phyloP scores from a whole-genome alignment of 352 stramenopile species.

The Phytophthora tubulina region DNA sequence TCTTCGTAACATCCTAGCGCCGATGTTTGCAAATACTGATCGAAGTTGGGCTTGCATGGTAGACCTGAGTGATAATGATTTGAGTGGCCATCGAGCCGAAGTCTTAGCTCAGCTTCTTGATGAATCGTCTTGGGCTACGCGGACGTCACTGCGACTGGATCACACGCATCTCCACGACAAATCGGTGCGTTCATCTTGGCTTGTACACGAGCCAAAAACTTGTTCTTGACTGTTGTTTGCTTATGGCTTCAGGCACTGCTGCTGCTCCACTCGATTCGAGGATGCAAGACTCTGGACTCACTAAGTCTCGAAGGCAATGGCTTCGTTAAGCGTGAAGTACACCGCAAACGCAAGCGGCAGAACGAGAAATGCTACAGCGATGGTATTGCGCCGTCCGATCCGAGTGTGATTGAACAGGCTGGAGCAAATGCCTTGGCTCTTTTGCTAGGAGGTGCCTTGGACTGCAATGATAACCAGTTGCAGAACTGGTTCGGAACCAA shows the following conservation, averaged over 20 bases:
- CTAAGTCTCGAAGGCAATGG: slow-evolving; percentile 82
- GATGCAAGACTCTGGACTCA: slow-evolving; percentile 58
- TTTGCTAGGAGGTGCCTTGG: slow-evolving; percentile 46
- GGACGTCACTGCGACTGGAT: slow-evolving; percentile 66
- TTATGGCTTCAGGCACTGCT: slow-evolving; percentile 52
- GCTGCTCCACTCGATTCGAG: slow-evolving; percentile 67
- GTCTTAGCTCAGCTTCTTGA: slow-evolving; percentile 63
- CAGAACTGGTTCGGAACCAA: slow-evolving; percentile 32
- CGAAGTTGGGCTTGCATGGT: slow-evolving; percentile 53
- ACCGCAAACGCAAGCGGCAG: slow-evolving; percentile 26
- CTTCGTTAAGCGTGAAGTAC: slow-evolving; percentile 46
- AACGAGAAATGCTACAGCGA: slow-evolving; percentile 36
- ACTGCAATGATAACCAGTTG: slow-evolving; percentile 31
- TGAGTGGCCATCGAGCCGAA: slow-evolving; percentile 57
- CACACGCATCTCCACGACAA: slow-evolving; percentile 64
- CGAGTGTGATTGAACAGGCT: slow-evolving; percentile 49
- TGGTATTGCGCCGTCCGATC: slow-evolving; percentile 1
- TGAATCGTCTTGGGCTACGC: slow-evolving; percentile 46
- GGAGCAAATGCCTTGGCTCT: slow-evolving; percentile 55
- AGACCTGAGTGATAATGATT: slow-evolving; percentile 83
- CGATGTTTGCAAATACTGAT: slow-evolving; percentile 74
- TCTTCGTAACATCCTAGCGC: slow-evolving; percentile 62
- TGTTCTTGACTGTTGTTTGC: slow-evolving; percentile 12
- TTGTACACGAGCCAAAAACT: not conserved
- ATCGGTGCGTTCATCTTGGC: slow-evolving; percentile 42